Base-by-base conservation (phyloP, 2,329 filamentous ascomycete species). In the Rhynchosporium graminicola region DNA sequence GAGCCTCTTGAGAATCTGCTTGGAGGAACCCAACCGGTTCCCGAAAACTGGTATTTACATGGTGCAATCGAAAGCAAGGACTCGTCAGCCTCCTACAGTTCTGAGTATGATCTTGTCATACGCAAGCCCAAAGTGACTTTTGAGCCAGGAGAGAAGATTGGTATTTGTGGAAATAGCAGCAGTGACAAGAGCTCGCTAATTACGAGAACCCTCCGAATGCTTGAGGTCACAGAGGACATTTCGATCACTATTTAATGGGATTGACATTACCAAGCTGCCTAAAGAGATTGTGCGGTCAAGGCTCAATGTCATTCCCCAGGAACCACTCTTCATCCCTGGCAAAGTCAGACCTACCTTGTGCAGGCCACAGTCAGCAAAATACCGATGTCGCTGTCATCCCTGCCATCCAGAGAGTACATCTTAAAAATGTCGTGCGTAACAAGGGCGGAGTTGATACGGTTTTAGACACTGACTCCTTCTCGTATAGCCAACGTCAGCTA, bases 391-490 rank as follows among this genome's bases (percentile, higher is more conserved):
- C 74, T 0, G 77, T 83, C 61, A 73, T 77, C 42, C 65, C 73
- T 10, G 81, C 79, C 0, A 72, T 87, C 4, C 69, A 75, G 9
- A 77, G 77, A 48, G 79, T 83, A 0, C 75, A 78, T 26, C 63
- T 72, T 3, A 68, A 67, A 67, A 52, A 63, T 9, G 15, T 67
- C 2, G 60, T 71, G 10, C 29, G 15, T 4, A 58, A 36, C 0
- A 69, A 66, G 43, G 70, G 70, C 15, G 68, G 68, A 2, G 57
- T 72, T 3, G 66, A 70, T 13, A 61, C 63, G 1, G 50, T 63
- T 1, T 78, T 87, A 65, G 76, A 77, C n/a, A 74, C 79, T 1
- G 63, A 65, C 6, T 96, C 92, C 0, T 93, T 98, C 75, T 81
- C 78, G 0, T 75, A 77, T 26, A 80, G 81, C 0, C 77, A 83